Base-by-base conservation (phyloP, 495 filamentous ascomycete genomes). In the Trichocladium antarcticum region DNA sequence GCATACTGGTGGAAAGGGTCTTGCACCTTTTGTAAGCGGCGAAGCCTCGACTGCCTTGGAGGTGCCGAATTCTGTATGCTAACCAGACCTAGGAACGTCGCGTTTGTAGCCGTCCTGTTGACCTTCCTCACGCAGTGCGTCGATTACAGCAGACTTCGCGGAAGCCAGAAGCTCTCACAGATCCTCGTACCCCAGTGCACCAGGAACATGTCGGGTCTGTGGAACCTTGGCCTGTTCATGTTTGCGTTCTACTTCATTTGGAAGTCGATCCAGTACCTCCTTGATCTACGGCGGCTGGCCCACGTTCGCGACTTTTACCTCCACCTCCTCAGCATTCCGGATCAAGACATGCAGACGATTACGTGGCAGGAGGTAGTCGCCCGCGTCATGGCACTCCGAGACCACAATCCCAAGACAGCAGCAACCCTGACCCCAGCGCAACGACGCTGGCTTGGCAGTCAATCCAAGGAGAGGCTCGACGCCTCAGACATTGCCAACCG, bases 401-500 rank as follows among this genome's bases (percentile, higher is more conserved):
- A 97, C 63, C 74, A 82, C 31, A 98, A 98, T 57, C 80, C 87
- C 21, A 76, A 80, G 37, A 95, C 89, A 14, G 85, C 87, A 2
- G 78, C 78, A 12, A 75, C 68, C 37, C 63, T 77, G 39, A 76
- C 69, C 2, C 63, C 68, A 6, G 55, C 61, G 6, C 74, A 74
- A 35, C 78, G 84, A 38, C 78, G 73, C 45, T 89, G 80, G 52
- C 67, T 92, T 36, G 84, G 84, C 31, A 85, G 76, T 54, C 87
- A 90, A 56, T 94, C 92, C 16, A 95, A 96, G 64, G 86, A 97
- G 68, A 77, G 92, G 42, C 83, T 97, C 66, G 92, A 97, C 68
- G 92, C 92, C 4, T 86, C 95, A 54, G 90, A 95, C 62, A 95
- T 98, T 63, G 93, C 92, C 7, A 98, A 96, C 60, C 81, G 92